A percentile compares a stretch with the other conserved stretches of the same genome.
Evolutionary conservation across 129 eudicot genomes (phyloP).

Genomic region (Artemisia annua): DNA sequence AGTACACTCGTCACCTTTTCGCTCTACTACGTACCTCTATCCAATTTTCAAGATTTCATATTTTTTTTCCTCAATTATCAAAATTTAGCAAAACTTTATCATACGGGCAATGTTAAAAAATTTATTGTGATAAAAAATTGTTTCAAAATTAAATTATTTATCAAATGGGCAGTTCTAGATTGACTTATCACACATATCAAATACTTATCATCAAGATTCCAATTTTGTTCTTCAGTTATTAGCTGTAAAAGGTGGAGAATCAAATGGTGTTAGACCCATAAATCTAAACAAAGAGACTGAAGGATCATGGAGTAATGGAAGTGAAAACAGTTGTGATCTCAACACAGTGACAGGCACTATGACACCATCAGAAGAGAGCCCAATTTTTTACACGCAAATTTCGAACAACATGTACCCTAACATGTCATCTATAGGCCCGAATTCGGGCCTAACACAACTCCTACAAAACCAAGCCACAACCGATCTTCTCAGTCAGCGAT

Average conservation of each 20-base stretch:
- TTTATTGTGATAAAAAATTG: not conserved
- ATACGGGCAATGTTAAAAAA: constrained; percentile 15
- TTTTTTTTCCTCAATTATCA: not conserved
- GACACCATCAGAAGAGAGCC: constrained; percentile 57
- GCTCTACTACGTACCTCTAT: not conserved
- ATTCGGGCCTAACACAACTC: constrained; percentile 53
- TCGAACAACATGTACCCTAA: constrained; percentile 37
- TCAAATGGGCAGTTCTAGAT: constrained; percentile 14
- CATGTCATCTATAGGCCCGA: constrained; percentile 34
- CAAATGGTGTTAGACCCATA: constrained; percentile 52
- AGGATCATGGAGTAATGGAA: constrained; percentile 94
- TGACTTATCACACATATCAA: constrained; percentile 5
- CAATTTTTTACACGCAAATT: constrained; percentile 38
- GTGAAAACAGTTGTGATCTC: constrained; percentile 75
- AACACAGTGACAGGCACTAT: constrained; percentile 41
- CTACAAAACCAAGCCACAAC: constrained; percentile 58
- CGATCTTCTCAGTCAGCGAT: constrained; percentile 44
- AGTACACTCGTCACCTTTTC: too few species aligned
- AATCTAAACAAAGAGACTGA: constrained; percentile 83
- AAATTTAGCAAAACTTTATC: not conserved
- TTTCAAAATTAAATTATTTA: constrained; percentile 10
- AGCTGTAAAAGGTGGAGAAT: constrained; percentile 62
- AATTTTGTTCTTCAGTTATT: constrained; percentile 45
- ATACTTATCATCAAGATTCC: constrained; percentile 33
- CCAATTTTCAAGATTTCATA: not conserved